Conservation (phyloP, 148 eudicot species). For the Linanthus parryae region DNA sequence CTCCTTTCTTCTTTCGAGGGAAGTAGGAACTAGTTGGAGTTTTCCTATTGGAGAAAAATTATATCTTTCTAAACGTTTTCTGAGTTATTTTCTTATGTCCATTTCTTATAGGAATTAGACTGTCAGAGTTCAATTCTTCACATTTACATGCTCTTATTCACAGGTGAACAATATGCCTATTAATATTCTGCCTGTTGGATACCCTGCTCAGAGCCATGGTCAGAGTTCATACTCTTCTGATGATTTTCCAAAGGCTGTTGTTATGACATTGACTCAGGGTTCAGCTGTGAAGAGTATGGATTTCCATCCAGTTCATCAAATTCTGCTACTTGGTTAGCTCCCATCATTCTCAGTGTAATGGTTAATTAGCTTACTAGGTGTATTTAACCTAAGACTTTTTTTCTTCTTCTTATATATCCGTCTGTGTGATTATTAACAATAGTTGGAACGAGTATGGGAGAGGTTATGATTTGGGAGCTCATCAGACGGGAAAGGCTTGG, state of each 20-base stretch:
- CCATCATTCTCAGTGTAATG: neutral
- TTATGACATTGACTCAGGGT: slow-evolving; percentile 73
- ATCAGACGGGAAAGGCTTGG: slow-evolving; percentile 67
- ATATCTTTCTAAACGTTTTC: neutral
- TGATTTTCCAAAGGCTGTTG: slow-evolving; percentile 73
- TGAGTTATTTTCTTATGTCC: neutral
- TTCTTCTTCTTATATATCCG: neutral
- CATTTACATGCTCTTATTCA: slow-evolving; percentile 15
- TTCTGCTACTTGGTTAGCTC: slow-evolving; percentile 73
- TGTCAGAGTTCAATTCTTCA: slow-evolving; percentile 8
- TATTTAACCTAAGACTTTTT: no score
- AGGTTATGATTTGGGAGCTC: slow-evolving; percentile 82
- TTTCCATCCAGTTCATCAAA: slow-evolving; percentile 81
- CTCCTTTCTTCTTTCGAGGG: no score
- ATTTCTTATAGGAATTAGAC: neutral
- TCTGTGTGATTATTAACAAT: slow-evolving; percentile 17
- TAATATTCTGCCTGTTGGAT: slow-evolving; percentile 68
- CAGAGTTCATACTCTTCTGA: slow-evolving; percentile 67
- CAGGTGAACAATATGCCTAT: slow-evolving; percentile 65
- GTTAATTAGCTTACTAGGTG: neutral
- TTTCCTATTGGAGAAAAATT: no score
- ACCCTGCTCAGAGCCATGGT: slow-evolving; percentile 57
- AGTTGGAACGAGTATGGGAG: slow-evolving; percentile 89
- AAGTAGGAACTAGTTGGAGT: no score
- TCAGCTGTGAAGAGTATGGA: slow-evolving; percentile 88